phyloP scores from a whole-genome alignment of 163 green algal species.

The Prototheca stagnorum region DNA sequence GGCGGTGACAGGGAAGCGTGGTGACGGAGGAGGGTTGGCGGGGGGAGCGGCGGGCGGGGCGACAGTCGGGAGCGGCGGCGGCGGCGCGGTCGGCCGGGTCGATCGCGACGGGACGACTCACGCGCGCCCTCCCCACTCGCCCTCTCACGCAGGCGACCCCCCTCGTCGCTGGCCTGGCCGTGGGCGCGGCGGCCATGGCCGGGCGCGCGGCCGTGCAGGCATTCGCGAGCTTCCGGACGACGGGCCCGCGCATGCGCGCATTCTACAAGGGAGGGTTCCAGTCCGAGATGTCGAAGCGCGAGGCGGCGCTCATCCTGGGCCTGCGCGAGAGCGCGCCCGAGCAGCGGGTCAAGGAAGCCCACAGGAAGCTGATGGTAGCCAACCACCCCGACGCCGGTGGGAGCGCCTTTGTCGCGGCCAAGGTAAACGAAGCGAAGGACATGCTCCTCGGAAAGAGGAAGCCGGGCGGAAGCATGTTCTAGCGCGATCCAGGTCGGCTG shows the following conservation, averaged over 20 bases:
- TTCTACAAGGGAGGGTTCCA: conserved; percentile 87
- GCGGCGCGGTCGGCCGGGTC: no score
- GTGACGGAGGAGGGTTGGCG: no score
- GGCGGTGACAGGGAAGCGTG: no score
- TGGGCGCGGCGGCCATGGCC: conserved; percentile 62
- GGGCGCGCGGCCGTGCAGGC: conserved; percentile 40
- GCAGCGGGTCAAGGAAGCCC: conserved; percentile 74
- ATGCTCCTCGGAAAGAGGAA: conserved; percentile 48
- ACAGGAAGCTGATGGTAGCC: conserved; percentile 91
- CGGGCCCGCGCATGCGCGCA: conserved; percentile 23
- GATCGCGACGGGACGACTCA: no score
- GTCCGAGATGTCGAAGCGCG: conserved; percentile 80
- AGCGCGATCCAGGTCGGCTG: not conserved
- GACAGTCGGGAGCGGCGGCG: no score
- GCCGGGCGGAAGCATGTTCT: conserved; percentile 15
- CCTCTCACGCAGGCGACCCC: conserved; percentile 68
- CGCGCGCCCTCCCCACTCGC: no score
- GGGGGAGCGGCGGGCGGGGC: no score
- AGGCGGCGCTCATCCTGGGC: conserved; percentile 86
- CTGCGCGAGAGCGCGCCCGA: conserved; percentile 69
- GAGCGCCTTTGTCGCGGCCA: conserved; percentile 69
- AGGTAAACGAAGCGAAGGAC: conserved; percentile 92
- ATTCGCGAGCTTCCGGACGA: conserved; percentile 37
- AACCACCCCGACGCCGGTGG: conserved; percentile 94
- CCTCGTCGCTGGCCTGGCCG: conserved; percentile 53